Base-by-base conservation (phyloP, 306 rosid genomes). In the Dryas drummondii region DNA sequence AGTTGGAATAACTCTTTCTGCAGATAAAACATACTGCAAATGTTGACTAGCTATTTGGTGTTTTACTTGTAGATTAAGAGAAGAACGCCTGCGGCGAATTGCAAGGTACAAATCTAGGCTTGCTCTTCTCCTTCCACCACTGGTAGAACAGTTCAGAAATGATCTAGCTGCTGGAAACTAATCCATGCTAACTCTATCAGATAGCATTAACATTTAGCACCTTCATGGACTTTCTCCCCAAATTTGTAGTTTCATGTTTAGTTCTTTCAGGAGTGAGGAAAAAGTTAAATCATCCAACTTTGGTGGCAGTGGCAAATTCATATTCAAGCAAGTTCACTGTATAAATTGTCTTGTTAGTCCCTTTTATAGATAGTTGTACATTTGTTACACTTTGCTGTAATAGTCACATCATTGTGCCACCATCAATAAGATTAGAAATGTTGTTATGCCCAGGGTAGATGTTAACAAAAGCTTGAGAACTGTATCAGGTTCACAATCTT, bases 121-220 rank as follows among this genome's bases (percentile, higher is more conserved):
- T 16, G 88, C 91, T 80, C 97, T 92, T 82, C 88, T 94, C 78
- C 96, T 94, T 78, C 97, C 97, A 68, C 87, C 90, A 8, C 75
- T 83, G 0, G 84, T 75, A n/a, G 96, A 90, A 73, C 93, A 83
- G 80, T 79, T 84, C 76, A 79, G 92, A 68, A 87, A 82, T 73
- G 93, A 92, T 70, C 64, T 85, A 61, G 86, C 91, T 72, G 81
- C 91, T 47, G 91, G 91, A 74, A 81, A 86, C 78, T 88, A 83
- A 83, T 50, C 44, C 15, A 52, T 67, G 81, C 58, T 66, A 77
- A 66, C 86, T 61, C 57, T 26, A 37, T 46, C 49, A 26, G 67
- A 19, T 46, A 5, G 22, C 42, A 49, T 41, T 50, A 16, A 47
- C 42, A 48, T 66, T 48, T 27, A 16, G 65, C 67, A 65, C 37